Evolutionary conservation across 176 grass and related monocot genomes (phyloP).

Genomic region (bread wheat (Triticum aestivum)): IWGSC_CS_RefSeq_v2.1 NC_057809.1:538468249-538468748

Average conservation of each 20-base stretch:
- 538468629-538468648: neutral
- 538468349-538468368: neutral
- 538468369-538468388: neutral
- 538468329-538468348: neutral
- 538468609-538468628: neutral
- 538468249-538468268: neutral
- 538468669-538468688: too few species aligned
- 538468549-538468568: neutral
- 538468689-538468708: too few species aligned
- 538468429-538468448: neutral
- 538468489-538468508: neutral
- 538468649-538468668: too few species aligned
- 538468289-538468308: neutral
- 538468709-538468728: neutral
- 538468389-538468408: neutral
- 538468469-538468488: neutral
- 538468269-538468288: neutral
- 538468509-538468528: neutral
- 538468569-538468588: neutral
- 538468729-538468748: neutral
- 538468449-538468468: neutral
- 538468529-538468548: neutral
- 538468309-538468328: conserved; percentile 1
- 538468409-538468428: neutral
- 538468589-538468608: neutral